Evolutionary conservation across 2,329 filamentous ascomycete species (phyloP).

Genomic region (Phaeosphaeriaceae sp.): DNA sequence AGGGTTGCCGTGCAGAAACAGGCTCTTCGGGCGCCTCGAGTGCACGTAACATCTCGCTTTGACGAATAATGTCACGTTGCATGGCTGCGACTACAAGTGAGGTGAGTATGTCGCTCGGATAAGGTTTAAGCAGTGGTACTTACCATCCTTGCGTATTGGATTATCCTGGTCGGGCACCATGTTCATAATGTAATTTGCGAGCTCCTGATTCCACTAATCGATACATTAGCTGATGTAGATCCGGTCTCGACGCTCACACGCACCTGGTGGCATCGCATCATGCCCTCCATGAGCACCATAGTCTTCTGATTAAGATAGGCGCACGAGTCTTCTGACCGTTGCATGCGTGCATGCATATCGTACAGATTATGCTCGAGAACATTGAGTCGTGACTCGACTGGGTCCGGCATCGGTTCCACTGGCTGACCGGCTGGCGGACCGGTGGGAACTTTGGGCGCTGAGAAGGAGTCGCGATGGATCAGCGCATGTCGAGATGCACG

Average conservation of each 20-base stretch:
- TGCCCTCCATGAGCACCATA: slow-evolving; percentile 80
- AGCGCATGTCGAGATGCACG: slow-evolving; percentile 90
- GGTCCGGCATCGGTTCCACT: slow-evolving; percentile 81
- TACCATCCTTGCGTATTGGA: slow-evolving; percentile 81
- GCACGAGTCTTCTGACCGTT: slow-evolving; percentile 83
- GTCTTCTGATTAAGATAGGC: slow-evolving; percentile 81
- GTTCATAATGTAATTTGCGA: slow-evolving; percentile 76
- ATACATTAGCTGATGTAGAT: slow-evolving; percentile 33
- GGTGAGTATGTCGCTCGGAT: slow-evolving; percentile 32
- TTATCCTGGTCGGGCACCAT: slow-evolving; percentile 79
- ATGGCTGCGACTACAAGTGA: slow-evolving; percentile 53
- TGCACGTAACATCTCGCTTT: slow-evolving; percentile 64
- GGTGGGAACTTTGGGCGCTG: slow-evolving; percentile 70
- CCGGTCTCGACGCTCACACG: slow-evolving; percentile 30
- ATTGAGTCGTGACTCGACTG: slow-evolving; percentile 75
- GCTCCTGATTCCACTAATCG: slow-evolving; percentile 78
- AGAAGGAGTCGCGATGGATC: slow-evolving; percentile 90
- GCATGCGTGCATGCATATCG: slow-evolving; percentile 77
- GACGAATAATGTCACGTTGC: slow-evolving; percentile 68
- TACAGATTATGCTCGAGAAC: slow-evolving; percentile 82
- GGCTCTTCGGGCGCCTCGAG: slow-evolving; percentile 70
- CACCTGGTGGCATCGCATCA: slow-evolving; percentile 75
- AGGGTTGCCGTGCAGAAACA: slow-evolving; percentile 62
- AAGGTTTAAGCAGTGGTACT: slow-evolving; percentile 48
- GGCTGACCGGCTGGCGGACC: slow-evolving; percentile 84